Base-by-base conservation (phyloP, 2,329 filamentous ascomycete species). In the Verticillium dahliae region DNA sequence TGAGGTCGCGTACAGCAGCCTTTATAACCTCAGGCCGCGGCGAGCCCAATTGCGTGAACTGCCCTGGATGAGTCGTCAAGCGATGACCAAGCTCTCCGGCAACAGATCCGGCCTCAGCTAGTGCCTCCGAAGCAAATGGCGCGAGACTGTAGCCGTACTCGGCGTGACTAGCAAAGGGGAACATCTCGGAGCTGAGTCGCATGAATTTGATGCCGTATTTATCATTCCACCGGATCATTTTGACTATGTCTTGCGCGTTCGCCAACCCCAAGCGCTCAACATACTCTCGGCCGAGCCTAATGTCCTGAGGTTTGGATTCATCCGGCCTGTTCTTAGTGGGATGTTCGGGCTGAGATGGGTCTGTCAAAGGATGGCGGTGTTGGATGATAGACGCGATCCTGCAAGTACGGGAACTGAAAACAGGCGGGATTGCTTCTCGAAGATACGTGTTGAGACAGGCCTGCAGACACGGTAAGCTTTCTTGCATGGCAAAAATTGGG, bases 381-480 rank as follows among this genome's bases (percentile, higher is more conserved):
- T 97, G 92, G 11, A 97, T 72, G 54, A 98, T 97, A 1, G 92
- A 96, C 1, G 91, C 83, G 64, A 98, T 94, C 35, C 93, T 90
- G 71, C 93, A 97, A 0, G 94, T 97, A 61, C 94, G 85, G 0
- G 94, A 97, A 66, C 88, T 90, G 74, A 97, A 98, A 1, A 98
- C 87, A 0, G 94, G 88, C 7, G 92, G 91, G 64, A 87, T 94
- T 1, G 90, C 87, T 59, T 85, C 83, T 55, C 94, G 89, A 1
- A 98, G 81, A 72, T 97, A 97, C 0, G 94, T 98, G 71, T 96
- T 96, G 15, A 98, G 78, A 70, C 93, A 97, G 11, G 94, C 92
- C 90, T 84, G 61, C 3, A 2, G 2, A 34, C 27, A 9, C 60
- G 11, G 37, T 65, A 55, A 67, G 62, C 14, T 18, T 11, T 13